Conservation (phyloP, 2,329 filamentous ascomycete species). For the Seiridium unicorne region DNA sequence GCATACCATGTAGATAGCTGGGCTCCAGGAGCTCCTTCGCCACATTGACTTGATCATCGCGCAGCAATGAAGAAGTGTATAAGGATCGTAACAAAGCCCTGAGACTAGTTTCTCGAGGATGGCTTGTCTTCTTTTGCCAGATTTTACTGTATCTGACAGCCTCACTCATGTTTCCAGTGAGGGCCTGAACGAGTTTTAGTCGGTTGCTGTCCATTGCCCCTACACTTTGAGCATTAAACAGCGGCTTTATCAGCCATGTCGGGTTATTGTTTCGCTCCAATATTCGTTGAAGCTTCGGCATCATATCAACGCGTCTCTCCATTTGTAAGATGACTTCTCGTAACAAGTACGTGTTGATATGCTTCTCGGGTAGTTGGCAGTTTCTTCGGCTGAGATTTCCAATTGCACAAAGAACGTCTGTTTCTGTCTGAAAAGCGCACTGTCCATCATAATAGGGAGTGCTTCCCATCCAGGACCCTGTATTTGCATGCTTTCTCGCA, state of each 20-base stretch:
- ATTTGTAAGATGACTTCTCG: background rate
- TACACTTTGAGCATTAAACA: background rate
- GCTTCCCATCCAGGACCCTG: too few species aligned
- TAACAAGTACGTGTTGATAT: background rate
- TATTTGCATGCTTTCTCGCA: too few species aligned
- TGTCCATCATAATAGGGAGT: background rate
- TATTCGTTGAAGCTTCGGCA: background rate
- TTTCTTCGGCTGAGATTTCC: background rate
- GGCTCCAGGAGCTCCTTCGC: background rate
- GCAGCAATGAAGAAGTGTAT: background rate
- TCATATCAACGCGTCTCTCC: background rate
- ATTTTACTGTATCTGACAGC: background rate
- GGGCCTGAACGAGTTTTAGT: background rate
- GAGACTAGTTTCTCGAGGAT: background rate
- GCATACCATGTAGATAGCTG: background rate
- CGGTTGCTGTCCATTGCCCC: background rate
- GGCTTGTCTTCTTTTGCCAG: background rate
- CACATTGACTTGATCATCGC: background rate
- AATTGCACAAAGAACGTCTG: background rate
- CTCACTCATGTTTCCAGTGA: background rate
- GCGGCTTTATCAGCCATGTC: background rate
- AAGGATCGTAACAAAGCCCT: conserved; percentile 1
- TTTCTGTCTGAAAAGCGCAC: background rate
- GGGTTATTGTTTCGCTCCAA: background rate
- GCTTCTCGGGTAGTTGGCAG: background rate